phyloP scores from a whole-genome alignment of 2,329 filamentous ascomycete species.

The Dryadomyces quercivorus region DNA sequence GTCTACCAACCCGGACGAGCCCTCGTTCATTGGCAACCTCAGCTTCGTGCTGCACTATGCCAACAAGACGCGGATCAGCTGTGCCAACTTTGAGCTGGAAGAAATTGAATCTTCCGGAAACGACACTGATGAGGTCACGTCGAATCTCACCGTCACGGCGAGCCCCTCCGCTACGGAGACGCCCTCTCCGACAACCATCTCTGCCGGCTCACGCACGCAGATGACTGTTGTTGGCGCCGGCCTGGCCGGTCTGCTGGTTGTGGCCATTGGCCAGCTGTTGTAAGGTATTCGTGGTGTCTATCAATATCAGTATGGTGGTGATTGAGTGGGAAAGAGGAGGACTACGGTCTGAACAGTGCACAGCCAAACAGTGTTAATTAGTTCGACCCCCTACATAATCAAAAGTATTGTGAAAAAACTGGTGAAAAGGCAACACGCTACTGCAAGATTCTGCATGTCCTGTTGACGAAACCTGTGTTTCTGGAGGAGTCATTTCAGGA shows the following conservation, averaged over 20 bases:
- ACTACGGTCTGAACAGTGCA: too few species aligned
- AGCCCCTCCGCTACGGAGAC: neutral
- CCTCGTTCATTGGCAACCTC: conserved; percentile 51
- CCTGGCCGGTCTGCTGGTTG: neutral
- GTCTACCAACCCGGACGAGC: conserved; percentile 37
- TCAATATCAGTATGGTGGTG: too few species aligned
- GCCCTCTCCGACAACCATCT: neutral
- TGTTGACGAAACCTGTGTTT: too few species aligned
- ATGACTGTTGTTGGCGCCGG: neutral
- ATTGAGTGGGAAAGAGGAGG: too few species aligned
- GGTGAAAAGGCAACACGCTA: too few species aligned
- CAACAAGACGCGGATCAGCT: conserved; percentile 52
- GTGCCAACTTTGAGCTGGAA: conserved; percentile 43
- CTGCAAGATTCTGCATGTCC: too few species aligned
- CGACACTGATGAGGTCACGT: conserved; percentile 6
- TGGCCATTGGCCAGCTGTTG: neutral
- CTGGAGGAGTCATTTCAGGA: too few species aligned
- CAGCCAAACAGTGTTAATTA: too few species aligned
- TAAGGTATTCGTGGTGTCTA: neutral
- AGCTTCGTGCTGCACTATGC: conserved; percentile 52
- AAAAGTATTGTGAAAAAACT: too few species aligned
- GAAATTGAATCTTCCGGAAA: conserved; percentile 3
- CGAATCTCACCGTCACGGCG: neutral
- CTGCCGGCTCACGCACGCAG: neutral
- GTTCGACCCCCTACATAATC: too few species aligned